Conservation (phyloP, 305 asterid genomes). For the Salvia sclarea region DNA sequence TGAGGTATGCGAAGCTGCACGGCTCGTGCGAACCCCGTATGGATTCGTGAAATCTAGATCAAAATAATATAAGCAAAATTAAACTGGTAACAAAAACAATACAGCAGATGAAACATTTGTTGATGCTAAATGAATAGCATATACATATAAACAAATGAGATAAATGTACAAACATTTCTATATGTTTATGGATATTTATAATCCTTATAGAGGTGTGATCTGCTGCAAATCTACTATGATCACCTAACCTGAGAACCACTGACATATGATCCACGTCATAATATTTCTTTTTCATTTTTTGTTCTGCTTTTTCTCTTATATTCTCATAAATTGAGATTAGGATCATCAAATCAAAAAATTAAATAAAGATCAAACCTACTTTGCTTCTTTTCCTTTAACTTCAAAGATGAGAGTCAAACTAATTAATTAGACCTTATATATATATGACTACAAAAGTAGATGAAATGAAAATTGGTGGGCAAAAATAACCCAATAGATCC, state of each 20-base stretch:
- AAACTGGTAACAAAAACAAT: neutral
- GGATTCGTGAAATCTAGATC: slow-evolving; percentile 87
- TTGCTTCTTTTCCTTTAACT: neutral
- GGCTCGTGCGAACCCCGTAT: slow-evolving; percentile 58
- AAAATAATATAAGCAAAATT: neutral
- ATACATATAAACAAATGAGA: neutral
- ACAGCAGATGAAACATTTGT: neutral
- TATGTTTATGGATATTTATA: neutral
- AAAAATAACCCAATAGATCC: neutral
- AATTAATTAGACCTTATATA: neutral
- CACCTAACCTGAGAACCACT: too few relatives aligned
- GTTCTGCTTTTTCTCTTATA: too few relatives aligned
- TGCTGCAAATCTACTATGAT: too few relatives aligned
- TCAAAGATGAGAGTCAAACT: neutral
- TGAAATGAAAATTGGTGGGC: neutral
- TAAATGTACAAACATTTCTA: neutral
- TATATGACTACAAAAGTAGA: neutral
- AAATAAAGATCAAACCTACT: neutral
- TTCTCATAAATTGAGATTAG: neutral
- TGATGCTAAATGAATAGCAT: too few relatives aligned
- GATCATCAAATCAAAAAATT: neutral
- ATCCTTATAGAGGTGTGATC: too few relatives aligned
- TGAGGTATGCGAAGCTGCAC: slow-evolving; percentile 69
- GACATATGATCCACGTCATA: too few relatives aligned
- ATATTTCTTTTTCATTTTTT: too few relatives aligned